These are phyloP conservation scores for Saccharomycopsis synnaedendra DNA, from an alignment of 805 yeast genomes.

Conservation along the genomic window DNA sequence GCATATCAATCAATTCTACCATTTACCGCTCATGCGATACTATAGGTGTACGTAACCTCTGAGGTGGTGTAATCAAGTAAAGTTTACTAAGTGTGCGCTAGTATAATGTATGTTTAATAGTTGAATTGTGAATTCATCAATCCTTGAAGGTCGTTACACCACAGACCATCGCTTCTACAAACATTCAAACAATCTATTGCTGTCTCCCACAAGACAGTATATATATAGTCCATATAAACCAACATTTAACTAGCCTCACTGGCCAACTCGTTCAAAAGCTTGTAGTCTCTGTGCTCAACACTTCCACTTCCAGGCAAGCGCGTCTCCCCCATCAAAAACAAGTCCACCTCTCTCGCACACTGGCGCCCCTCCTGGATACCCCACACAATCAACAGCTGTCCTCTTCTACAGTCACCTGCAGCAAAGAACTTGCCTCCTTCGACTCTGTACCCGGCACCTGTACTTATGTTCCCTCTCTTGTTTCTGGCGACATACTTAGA, in stretches of 20 bases:
- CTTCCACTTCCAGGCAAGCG: conserved; percentile 92
- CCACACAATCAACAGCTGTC: conserved; percentile 97
- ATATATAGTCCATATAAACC: too few species aligned
- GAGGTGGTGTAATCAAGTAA: too few species aligned
- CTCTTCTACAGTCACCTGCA: conserved; percentile 98
- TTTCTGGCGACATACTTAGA: conserved; percentile 43
- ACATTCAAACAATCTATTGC: too few species aligned
- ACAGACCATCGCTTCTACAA: too few species aligned
- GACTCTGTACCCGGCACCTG: conserved; percentile 57
- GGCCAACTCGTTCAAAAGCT: conserved; percentile 45
- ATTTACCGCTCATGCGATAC: too few species aligned
- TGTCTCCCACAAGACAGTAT: too few species aligned
- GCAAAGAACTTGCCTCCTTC: conserved; percentile 64
- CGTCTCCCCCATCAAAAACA: conserved; percentile 63
- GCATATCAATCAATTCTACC: too few species aligned
- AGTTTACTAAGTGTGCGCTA: too few species aligned
- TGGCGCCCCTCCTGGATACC: conserved; percentile 99
- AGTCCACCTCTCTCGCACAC: conserved; percentile 91
- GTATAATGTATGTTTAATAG: too few species aligned
- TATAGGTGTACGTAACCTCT: too few species aligned
- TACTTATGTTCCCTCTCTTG: conserved; percentile 70
- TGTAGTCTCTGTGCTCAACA: conserved; percentile 74
- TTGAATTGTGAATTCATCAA: too few species aligned
- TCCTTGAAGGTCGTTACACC: too few species aligned
- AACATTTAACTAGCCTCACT: conserved; percentile 5